Conservation (phyloP, 768 basidiomycete species). For the Lanmaoa rubissima region DNA sequence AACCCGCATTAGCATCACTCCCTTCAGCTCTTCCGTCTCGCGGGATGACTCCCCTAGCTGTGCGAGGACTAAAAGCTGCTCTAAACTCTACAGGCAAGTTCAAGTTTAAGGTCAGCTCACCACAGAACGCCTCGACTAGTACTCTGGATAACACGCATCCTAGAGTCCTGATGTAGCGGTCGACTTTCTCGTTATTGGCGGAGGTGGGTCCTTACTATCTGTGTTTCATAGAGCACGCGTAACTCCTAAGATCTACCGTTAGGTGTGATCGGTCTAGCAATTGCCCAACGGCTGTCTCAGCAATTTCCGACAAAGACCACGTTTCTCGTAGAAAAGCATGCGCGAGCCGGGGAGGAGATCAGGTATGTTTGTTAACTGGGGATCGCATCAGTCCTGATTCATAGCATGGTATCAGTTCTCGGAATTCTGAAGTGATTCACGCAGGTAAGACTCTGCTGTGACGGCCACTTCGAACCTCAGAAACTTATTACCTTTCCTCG, state of each 20-base stretch:
- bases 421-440: constrained; percentile 96
- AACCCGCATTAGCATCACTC: background rate
- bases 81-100: constrained; percentile 60
- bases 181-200: constrained; percentile 87
- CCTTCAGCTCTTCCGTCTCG: background rate
- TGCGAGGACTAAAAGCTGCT: constrained; percentile 55
- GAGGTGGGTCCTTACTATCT: constrained; percentile 46
- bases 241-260: background rate
- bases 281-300: constrained; percentile 71
- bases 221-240: background rate
- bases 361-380: constrained; percentile 46
- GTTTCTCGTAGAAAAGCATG: constrained; percentile 78
- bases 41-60: constrained; percentile 31
- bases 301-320: constrained; percentile 68
- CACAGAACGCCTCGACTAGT: background rate
- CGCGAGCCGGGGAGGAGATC: constrained; percentile 77
- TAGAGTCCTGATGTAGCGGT: constrained; percentile 68
- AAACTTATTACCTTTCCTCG: background rate
- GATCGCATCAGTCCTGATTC: background rate
- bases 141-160: background rate
- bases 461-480: background rate
- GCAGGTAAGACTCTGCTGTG: constrained; percentile 48
- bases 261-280: constrained; percentile 85
- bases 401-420: constrained; percentile 51
- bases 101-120: constrained; percentile 54